Evolutionary conservation across 352 stramenopile genomes (phyloP).

Genomic region (Phytophthora crassamura): DNA sequence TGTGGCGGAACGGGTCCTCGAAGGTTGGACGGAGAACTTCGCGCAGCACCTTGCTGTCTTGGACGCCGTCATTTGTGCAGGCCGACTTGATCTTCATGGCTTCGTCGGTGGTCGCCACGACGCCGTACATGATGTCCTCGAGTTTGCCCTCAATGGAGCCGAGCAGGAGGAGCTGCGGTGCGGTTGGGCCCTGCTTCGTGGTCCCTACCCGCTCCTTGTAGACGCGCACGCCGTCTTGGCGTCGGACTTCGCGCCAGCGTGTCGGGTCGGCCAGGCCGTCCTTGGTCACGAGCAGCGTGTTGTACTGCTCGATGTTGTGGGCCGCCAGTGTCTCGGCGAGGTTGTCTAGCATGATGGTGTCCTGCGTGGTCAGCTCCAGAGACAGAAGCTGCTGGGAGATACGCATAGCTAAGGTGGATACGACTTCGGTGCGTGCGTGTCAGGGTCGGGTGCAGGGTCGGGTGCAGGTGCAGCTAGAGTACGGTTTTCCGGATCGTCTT

Average conservation of each 20-base stretch:
- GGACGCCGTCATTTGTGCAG: constrained; percentile 21
- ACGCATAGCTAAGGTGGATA: constrained; percentile 12
- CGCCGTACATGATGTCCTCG: constrained; percentile 39
- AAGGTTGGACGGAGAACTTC: constrained; percentile 28
- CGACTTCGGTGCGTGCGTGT: constrained; percentile 9
- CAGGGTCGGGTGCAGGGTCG: no score
- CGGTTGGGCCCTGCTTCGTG: constrained; percentile 12
- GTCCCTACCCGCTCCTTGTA: constrained; percentile 29
- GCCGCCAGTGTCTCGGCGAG: constrained; percentile 27
- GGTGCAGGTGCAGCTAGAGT: constrained; percentile 1
- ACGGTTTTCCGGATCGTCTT: constrained; percentile 11
- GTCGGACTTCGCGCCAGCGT: constrained; percentile 35
- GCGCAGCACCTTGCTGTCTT: constrained; percentile 33
- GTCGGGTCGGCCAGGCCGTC: constrained; percentile 24
- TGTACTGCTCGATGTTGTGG: constrained; percentile 35
- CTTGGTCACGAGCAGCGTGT: constrained; percentile 33
- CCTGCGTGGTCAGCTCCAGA: constrained; percentile 19
- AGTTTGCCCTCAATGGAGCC: constrained; percentile 30
- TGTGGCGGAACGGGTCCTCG: constrained; percentile 32
- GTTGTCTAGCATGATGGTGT: constrained; percentile 31
- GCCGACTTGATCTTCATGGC: constrained; percentile 30
- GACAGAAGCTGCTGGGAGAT: constrained; percentile 18
- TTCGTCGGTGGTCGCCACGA: constrained; percentile 24
- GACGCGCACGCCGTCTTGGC: constrained; percentile 23
- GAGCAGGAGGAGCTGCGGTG: constrained; percentile 27